phyloP scores from a whole-genome alignment of 2,329 filamentous ascomycete species.

The Elsinoe necatrix region DNA sequence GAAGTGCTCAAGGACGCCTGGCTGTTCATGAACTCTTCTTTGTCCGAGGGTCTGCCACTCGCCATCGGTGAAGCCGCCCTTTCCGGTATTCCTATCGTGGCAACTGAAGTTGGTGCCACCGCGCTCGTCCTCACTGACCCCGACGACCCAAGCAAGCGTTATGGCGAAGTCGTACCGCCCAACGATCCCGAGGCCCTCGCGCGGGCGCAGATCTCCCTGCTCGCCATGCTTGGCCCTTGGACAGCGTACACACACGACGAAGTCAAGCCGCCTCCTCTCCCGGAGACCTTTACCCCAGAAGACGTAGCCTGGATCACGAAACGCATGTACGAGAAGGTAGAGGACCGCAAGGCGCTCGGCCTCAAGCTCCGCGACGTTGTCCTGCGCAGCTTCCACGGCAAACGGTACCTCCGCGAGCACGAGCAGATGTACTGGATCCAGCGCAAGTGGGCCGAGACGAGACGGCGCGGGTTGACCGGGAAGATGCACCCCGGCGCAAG shows the following conservation, averaged over 20 bases:
- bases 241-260: slow-evolving; percentile 47
- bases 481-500: slow-evolving; percentile 14
- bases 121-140: slow-evolving; percentile 48
- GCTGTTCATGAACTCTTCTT: slow-evolving; percentile 47
- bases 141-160: slow-evolving; percentile 36
- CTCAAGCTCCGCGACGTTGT: slow-evolving; percentile 52
- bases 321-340: slow-evolving; percentile 52
- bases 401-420: slow-evolving; percentile 46
- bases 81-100: slow-evolving; percentile 48
- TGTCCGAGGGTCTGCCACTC: slow-evolving; percentile 49
- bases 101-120: slow-evolving; percentile 49
- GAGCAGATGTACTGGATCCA: slow-evolving; percentile 27
- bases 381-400: slow-evolving; percentile 50
- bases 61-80: slow-evolving; percentile 51
- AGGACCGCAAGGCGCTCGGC: slow-evolving; percentile 48
- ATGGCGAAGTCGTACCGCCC: slow-evolving; percentile 55
- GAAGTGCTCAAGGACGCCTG: slow-evolving; percentile 37
- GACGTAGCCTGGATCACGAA: slow-evolving; percentile 47
- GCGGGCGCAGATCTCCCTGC: slow-evolving; percentile 52
- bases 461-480: slow-evolving; percentile 5
- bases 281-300: slow-evolving; percentile 40
- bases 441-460: slow-evolving; percentile 16
- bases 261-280: slow-evolving; percentile 35
- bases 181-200: slow-evolving; percentile 54
- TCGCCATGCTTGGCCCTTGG: slow-evolving; percentile 56